Conservation (phyloP, 495 filamentous ascomycete genomes). For the Daldinia loculata region DNA sequence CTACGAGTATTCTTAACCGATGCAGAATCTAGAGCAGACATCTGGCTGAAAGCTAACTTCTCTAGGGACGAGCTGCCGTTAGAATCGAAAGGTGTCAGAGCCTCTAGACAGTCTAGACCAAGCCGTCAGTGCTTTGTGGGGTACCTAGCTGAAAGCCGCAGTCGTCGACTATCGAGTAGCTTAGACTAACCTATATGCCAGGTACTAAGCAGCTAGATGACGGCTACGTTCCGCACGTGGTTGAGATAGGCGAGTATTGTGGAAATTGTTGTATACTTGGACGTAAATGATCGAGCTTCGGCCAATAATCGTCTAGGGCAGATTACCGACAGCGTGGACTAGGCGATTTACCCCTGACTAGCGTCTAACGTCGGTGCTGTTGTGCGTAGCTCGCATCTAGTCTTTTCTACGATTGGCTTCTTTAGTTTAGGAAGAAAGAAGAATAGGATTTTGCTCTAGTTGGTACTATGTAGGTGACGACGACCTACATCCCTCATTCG, state of each 20-base stretch:
- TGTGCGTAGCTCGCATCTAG: conserved; percentile 5
- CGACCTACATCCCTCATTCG: conserved; percentile 8
- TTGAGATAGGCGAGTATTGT: conserved; percentile 15
- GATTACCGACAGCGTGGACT: conserved; percentile 10
- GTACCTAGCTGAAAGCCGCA: conserved; percentile 17
- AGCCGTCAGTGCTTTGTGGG: conserved; percentile 10
- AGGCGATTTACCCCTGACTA: conserved; percentile 29
- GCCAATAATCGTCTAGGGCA: background rate
- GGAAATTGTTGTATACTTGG: conserved; percentile 3
- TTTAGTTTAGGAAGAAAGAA: background rate
- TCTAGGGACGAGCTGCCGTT: conserved; percentile 4
- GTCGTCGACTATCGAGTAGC: conserved; percentile 14
- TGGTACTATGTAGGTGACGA: background rate
- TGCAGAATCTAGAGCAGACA: background rate
- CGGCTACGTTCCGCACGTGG: conserved; percentile 5
- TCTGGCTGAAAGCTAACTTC: conserved; percentile 15
- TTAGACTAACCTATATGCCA: conserved; percentile 1
- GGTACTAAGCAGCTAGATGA: conserved; percentile 5
- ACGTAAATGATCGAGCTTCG: conserved; percentile 7
- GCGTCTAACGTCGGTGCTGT: conserved; percentile 8
- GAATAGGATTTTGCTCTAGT: conserved; percentile 1
- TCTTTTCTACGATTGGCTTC: conserved; percentile 10
- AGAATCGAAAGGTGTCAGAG: conserved; percentile 5
- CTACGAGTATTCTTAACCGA: background rate
- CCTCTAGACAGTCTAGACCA: conserved; percentile 21